These are phyloP conservation scores for Aegilops bicornis DNA, from an alignment of 176 grass and related monocot species.

Conservation along the genomic window DNA sequence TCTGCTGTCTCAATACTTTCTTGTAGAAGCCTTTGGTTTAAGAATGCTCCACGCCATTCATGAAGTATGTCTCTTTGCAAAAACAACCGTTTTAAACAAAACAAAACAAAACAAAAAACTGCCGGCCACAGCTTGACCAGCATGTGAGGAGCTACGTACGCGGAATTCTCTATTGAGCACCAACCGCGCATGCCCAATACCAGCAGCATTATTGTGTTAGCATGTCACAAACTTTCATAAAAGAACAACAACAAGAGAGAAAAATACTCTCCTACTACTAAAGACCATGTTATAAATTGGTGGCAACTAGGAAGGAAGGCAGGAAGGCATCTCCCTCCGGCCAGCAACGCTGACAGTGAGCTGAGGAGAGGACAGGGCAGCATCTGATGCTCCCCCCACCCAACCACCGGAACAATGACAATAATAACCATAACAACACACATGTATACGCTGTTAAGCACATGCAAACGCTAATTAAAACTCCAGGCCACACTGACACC, in stretches of 20 bases:
- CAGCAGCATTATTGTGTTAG: neutral
- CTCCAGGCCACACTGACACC: neutral
- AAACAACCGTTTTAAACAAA: neutral
- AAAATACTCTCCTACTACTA: neutral
- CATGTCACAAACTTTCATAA: neutral
- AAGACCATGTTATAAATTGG: neutral
- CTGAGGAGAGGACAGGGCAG: neutral
- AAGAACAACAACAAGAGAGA: neutral
- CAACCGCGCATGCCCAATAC: neutral
- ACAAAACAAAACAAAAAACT: too few species aligned
- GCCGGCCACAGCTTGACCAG: neutral
- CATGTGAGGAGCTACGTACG: too few species aligned
- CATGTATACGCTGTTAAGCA: neutral
- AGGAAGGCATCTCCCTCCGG: neutral
- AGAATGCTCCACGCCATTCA: neutral
- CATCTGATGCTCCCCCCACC: neutral
- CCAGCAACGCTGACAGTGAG: conserved; percentile 26
- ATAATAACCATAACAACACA: neutral
- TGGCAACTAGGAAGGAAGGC: neutral
- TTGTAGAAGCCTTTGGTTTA: neutral
- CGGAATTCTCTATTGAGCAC: neutral
- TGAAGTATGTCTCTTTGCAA: neutral
- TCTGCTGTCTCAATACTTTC: neutral
- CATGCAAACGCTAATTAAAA: neutral
- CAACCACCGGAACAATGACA: neutral